A percentile compares a stretch with the other conserved stretches of the same genome.
These are phyloP conservation scores for Cyanidiococcus yangmingshanensis DNA, from an alignment of 23 red algal species.

Conservation along the genomic window DNA sequence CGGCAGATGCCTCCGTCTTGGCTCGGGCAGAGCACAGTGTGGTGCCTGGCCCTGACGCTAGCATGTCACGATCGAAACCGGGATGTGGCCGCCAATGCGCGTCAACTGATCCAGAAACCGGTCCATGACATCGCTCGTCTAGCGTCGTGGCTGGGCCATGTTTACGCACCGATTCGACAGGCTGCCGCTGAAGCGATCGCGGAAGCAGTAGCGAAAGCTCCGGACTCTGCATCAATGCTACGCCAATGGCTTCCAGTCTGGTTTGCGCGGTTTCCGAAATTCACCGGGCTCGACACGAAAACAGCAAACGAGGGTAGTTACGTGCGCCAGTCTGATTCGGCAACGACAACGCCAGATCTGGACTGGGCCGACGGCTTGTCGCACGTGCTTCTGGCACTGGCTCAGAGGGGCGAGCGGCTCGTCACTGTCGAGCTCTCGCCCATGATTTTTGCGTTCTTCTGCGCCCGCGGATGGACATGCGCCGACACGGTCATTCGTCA, in stretches of 20 bases:
- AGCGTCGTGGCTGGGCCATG: not conserved
- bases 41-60: not conserved
- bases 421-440: not conserved
- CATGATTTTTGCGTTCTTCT: not conserved
- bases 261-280: not conserved
- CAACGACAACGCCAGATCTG: not conserved
- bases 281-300: not conserved
- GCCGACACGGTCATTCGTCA: not conserved
- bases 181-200: not conserved
- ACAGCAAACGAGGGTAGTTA: not conserved
- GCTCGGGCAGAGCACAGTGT: not conserved
- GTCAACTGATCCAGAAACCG: not conserved
- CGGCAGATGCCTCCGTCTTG: not conserved
- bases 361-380: not conserved
- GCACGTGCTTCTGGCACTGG: not conserved
- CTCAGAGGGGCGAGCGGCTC: not conserved
- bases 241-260: not conserved
- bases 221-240: not conserved
- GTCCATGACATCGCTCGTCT: not conserved
- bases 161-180: not conserved
- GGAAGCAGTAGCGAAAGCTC: not conserved
- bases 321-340: not conserved
- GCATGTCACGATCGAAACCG: not conserved
- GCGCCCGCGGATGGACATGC: not conserved
- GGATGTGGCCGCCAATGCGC: not conserved